phyloP scores from a whole-genome alignment of 441 rosid species.

The Erodium moschatum region DNA sequence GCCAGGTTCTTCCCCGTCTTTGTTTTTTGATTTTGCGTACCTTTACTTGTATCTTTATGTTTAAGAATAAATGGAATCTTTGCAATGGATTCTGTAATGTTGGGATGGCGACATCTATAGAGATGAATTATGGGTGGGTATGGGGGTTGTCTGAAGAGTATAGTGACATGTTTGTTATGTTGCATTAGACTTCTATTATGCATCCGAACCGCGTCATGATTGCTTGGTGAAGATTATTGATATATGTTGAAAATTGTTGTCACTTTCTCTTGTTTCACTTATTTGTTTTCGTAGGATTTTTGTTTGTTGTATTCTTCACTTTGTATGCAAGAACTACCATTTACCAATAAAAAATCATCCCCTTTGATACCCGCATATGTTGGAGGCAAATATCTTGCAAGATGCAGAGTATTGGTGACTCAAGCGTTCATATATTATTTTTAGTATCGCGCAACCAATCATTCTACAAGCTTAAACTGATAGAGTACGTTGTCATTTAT shows the following conservation, averaged over 20 bases:
- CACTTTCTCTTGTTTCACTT: background rate
- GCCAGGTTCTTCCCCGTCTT: slow-evolving; percentile 47
- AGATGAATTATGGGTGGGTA: background rate
- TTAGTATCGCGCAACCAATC: too few relatives aligned
- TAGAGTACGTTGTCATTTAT: too few relatives aligned
- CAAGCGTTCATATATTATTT: too few relatives aligned
- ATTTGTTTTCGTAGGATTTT: background rate
- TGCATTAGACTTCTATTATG: background rate
- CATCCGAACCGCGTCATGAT: background rate
- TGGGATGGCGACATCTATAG: background rate
- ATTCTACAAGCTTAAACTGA: too few relatives aligned
- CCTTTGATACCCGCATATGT: too few relatives aligned
- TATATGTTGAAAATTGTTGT: background rate
- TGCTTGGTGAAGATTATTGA: background rate
- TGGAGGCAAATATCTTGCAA: too few relatives aligned
- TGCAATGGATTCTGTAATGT: background rate
- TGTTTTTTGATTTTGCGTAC: background rate
- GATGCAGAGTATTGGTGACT: too few relatives aligned
- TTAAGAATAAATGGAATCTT: background rate
- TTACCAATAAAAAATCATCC: too few relatives aligned
- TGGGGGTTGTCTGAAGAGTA: background rate
- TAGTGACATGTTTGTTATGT: background rate
- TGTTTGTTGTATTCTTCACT: too few relatives aligned
- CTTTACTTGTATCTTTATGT: background rate
- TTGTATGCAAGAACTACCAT: too few relatives aligned